Conservation (phyloP, 2,329 filamentous ascomycete species). For the Onygena corvina region DNA sequence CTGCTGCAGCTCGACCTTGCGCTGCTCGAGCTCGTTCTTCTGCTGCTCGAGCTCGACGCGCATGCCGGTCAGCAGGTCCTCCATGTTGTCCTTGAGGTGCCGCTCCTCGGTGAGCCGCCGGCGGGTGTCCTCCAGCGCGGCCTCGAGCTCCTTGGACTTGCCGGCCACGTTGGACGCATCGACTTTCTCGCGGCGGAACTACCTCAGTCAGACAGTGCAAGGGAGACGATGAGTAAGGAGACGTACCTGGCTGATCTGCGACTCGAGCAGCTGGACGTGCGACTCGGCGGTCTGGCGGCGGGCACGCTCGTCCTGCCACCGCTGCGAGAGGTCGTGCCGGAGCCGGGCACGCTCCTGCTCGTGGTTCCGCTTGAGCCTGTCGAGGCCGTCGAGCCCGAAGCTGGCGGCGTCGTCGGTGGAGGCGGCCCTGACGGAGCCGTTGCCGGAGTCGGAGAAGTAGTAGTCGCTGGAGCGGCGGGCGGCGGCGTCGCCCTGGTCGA, state of each 20-base stretch:
- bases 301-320: slow-evolving; percentile 74
- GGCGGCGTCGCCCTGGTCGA: slow-evolving; percentile 51
- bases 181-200: slow-evolving; percentile 43
- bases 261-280: slow-evolving; percentile 72
- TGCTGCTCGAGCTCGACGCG: slow-evolving; percentile 70
- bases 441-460: slow-evolving; percentile 93
- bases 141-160: slow-evolving; percentile 66
- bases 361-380: slow-evolving; percentile 66
- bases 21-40: slow-evolving; percentile 71
- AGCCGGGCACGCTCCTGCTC: slow-evolving; percentile 88
- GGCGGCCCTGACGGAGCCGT: slow-evolving; percentile 68
- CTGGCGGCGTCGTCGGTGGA: slow-evolving; percentile 46
- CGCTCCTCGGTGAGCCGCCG: slow-evolving; percentile 75
- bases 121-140: slow-evolving; percentile 66
- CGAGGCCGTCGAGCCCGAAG: slow-evolving; percentile 56
- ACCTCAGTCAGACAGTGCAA: slow-evolving; percentile 29
- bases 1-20: slow-evolving; percentile 70
- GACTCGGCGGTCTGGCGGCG: slow-evolving; percentile 64
- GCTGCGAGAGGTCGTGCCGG: slow-evolving; percentile 70
- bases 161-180: slow-evolving; percentile 37
- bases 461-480: slow-evolving; percentile 72
- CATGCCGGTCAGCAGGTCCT: slow-evolving; percentile 76
- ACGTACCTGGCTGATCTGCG: slow-evolving; percentile 55
- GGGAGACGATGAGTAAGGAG: no score
- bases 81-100: slow-evolving; percentile 80